Base-by-base conservation (phyloP, 2,329 filamentous ascomycete species). In the Arthrinium phaeospermum region DNA sequence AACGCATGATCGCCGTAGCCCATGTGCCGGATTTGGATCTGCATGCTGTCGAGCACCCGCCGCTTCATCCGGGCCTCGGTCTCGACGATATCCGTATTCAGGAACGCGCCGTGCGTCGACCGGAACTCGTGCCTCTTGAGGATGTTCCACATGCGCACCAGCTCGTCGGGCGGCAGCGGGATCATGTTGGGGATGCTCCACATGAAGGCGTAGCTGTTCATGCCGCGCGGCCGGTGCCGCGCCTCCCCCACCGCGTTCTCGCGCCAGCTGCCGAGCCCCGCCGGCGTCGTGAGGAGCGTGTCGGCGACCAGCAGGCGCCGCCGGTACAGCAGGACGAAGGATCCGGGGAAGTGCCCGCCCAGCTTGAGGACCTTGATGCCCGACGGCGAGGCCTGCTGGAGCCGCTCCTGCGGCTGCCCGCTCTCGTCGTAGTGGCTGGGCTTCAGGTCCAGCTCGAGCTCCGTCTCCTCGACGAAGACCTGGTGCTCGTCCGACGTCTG, bases 341-440 rank as follows among this genome's bases (percentile, higher is more conserved):
- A 93, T 0, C 94, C 94, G 0, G 92, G 91, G 77, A 96, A 96
- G 83, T 97, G 94, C 0, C 94, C 94, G 0, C 93, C 93, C 0
- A 92, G 86, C 80, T 94, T 94, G 70, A 96, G 85, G 0, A 89
- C 90, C 45, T 84, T 88, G 4, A 91, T 85, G 0, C 88, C 90
- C 0, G 85, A 84, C 69, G 81, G 81, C 22, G 76, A 70, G 3
- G 57, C 1, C 19, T 37, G 34, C 34, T 41, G 57, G 19, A 37
- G 16, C 1, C 10, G 10, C 1, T 41, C 8, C 30, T 61, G 53
- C 53, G 53, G 30, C 57, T 41, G 19, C 19, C 34, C 57, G 57
- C 34, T n/a, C 19, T 64, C 57, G 19, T 64, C 57, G 34, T 41
- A 37, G 57, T 14, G 41, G 67, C 67, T 46, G 12, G 41, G 41